These are phyloP conservation scores for Sporothrix schenckii DNA, from an alignment of 2,329 filamentous ascomycete species.

Conservation along the genomic window DNA sequence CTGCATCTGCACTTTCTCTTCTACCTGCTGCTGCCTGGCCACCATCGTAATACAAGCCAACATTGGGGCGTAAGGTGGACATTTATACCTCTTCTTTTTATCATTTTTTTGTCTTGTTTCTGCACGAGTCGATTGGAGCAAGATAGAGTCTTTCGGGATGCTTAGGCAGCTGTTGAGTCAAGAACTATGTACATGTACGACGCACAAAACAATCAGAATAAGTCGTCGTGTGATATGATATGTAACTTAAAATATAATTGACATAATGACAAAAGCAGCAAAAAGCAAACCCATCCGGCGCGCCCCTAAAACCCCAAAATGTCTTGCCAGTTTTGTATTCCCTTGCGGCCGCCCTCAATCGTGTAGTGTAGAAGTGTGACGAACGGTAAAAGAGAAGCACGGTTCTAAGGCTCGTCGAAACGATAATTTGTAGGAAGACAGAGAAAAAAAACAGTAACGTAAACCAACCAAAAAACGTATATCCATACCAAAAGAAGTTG, in stretches of 20 bases:
- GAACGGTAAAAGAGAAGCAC: not conserved
- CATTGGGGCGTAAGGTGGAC: conserved; percentile 8
- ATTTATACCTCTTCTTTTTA: not conserved
- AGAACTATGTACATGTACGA: not conserved
- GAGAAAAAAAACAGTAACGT: not conserved
- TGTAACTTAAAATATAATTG: not conserved
- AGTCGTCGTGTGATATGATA: not conserved
- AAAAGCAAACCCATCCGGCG: not conserved
- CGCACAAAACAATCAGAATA: not conserved
- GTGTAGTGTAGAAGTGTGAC: not conserved
- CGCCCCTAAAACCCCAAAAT: conserved; percentile 11
- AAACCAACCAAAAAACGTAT: not conserved
- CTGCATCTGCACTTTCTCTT: too few species aligned
- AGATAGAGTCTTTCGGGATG: not conserved
- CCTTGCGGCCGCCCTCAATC: conserved; percentile 17
- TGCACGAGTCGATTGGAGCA: conserved; percentile 20
- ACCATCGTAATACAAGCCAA: conserved; percentile 10
- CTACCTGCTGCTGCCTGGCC: not conserved
- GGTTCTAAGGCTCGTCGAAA: not conserved
- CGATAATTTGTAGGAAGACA: conserved; percentile 12
- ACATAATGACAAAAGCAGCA: not conserved
- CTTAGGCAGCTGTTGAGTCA: not conserved
- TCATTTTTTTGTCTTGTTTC: too few species aligned
- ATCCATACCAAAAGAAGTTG: too few species aligned
- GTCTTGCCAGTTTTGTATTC: conserved; percentile 19